Evolutionary conservation across 2,329 filamentous ascomycete genomes (phyloP), one percentile per base, ranked within the genome.

Genomic region (Chrysosporium queenslandicum): DNA sequence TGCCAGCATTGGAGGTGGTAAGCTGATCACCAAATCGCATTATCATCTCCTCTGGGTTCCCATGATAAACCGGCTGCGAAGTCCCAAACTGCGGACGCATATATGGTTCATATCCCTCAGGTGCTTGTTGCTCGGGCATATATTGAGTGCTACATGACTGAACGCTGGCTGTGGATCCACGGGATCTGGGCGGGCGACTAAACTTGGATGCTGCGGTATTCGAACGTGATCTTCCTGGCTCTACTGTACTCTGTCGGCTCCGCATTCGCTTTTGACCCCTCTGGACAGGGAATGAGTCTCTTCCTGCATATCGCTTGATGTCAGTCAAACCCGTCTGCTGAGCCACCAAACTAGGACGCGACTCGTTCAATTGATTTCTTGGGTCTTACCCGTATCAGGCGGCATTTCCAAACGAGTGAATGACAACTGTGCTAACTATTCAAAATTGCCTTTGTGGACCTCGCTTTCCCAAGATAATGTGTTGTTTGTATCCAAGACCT

Each of bases 141-240:
- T 69, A 66, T 58, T 72, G 69, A 36, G 70, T 71, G 14, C 68
- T 69, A 55, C 65, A 71, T n/a, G 72, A 74, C 56, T 74, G 71
- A 46, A 74, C 69, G 56, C 72, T 74, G 30, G 71, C 67, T 8
- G 71, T 74, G 42, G 71, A 74, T 30, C 70, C 71, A 63, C 71
- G 64, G 30, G 72, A 74, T 51, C 71, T 64, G 47, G 71, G 68
- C 48, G 68, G 70, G 47, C 67, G 68, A 59, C 62, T 64, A 55
- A 62, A 65, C 47, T 68, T 64, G 11, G 70, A 71, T n/a, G 68
- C 55, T 50, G 63, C 59, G 23, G 64, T 69, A 57, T 69, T 68
- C 6, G 70, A 72, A 14, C 69, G 68, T 39, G 68, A 65, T 52
- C 68, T 64, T 58, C 67, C 60, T 40, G 68, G 67, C 53, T 72